Evolutionary conservation across 176 grass and related monocot genomes (phyloP).

Genomic region (Panicum miliaceum): DNA sequence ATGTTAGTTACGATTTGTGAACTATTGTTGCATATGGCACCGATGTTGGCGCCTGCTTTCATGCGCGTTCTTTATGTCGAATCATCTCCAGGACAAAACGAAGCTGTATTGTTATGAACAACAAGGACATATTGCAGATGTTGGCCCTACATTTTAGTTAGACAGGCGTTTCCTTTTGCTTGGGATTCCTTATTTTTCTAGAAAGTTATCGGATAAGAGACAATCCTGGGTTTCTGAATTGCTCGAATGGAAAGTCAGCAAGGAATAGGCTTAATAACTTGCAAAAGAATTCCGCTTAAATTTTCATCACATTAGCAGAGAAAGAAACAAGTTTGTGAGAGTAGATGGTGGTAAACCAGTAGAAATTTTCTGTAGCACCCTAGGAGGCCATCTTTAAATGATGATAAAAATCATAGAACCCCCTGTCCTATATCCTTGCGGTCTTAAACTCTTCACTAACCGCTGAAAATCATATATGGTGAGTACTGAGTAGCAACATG

Average conservation of each 20-base stretch:
- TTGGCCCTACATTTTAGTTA: not conserved
- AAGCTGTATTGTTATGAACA: not conserved
- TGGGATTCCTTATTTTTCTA: not conserved
- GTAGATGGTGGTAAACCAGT: not conserved
- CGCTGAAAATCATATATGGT: not conserved
- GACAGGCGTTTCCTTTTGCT: not conserved
- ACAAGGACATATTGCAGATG: not conserved
- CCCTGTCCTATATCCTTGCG: not conserved
- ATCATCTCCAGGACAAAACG: conserved; percentile 23
- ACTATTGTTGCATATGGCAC: conserved; percentile 14
- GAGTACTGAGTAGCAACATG: conserved; percentile 21
- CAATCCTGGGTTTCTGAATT: not conserved
- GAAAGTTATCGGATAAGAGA: not conserved
- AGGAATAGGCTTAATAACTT: not conserved
- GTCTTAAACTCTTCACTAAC: not conserved
- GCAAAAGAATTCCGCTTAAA: not conserved
- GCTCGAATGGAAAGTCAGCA: not conserved
- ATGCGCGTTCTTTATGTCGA: not conserved
- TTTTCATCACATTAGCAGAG: not conserved
- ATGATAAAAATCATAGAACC: not conserved
- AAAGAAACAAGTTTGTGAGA: not conserved
- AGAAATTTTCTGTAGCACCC: not conserved
- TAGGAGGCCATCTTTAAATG: conserved; percentile 29
- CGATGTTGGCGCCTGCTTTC: not conserved
- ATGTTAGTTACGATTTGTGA: not conserved